Evolutionary conservation across 306 rosid genomes (phyloP).

Genomic region (Macrotyloma uniflorum): DNA sequence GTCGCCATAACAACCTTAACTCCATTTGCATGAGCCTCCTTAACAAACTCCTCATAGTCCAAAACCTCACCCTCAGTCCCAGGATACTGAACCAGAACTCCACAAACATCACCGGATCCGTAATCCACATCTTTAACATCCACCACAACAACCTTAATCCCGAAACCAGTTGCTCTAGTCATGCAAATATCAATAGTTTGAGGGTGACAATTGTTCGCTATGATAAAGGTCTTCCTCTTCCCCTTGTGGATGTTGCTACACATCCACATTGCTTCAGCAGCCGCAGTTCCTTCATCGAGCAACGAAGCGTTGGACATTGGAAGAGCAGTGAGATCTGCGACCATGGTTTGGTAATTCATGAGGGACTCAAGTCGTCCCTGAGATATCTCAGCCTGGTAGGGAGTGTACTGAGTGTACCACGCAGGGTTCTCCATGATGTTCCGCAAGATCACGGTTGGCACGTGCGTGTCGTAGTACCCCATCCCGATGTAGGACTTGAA

Average conservation of each 20-base stretch:
- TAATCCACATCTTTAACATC: slow-evolving; percentile 84
- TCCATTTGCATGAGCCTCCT: slow-evolving; percentile 85
- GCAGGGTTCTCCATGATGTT: slow-evolving; percentile 97
- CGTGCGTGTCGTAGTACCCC: slow-evolving; percentile 93
- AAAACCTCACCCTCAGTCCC: slow-evolving; percentile 96
- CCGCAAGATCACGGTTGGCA: slow-evolving; percentile 92
- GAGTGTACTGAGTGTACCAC: slow-evolving; percentile 98
- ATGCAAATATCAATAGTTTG: slow-evolving; percentile 83
- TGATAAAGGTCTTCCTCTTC: slow-evolving; percentile 83
- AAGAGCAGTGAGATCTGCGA: slow-evolving; percentile 88
- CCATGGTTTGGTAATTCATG: slow-evolving; percentile 82
- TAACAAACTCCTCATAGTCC: slow-evolving; percentile 86
- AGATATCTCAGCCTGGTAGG: slow-evolving; percentile 97
- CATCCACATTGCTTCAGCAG: slow-evolving; percentile 99
- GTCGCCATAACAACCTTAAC: slow-evolving; percentile 97
- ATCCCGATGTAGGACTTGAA: slow-evolving; percentile 85
- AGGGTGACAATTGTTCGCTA: slow-evolving; percentile 86
- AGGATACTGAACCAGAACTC: slow-evolving; percentile 97
- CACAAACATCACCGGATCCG: slow-evolving; percentile 84
- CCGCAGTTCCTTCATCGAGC: slow-evolving; percentile 98
- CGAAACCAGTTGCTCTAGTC: slow-evolving; percentile 94
- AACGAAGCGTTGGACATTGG: slow-evolving; percentile 98
- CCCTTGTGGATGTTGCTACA: slow-evolving; percentile 83
- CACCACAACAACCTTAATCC: slow-evolving; percentile 61
- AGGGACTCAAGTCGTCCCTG: slow-evolving; percentile 93